Conservation (phyloP, 495 filamentous ascomycete species). For the Penicillium waksmanii region DNA sequence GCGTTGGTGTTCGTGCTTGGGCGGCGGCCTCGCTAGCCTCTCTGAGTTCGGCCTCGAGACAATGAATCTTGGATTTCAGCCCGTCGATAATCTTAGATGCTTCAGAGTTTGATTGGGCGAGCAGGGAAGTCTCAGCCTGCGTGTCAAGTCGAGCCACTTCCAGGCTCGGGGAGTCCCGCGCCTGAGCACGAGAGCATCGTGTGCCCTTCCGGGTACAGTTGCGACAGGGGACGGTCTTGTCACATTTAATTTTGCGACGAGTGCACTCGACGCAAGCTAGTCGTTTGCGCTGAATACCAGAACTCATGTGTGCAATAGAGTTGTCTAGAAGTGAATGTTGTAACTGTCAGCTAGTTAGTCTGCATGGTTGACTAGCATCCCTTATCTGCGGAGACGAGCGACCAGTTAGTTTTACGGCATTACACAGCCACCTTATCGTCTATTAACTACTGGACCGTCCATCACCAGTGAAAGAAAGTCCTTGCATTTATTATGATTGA, state of each 20-base stretch:
- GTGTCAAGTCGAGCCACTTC: constrained; percentile 9
- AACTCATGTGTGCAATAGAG: constrained; percentile 13
- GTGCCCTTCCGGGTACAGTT: constrained; percentile 29
- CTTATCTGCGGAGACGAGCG: constrained; percentile 18
- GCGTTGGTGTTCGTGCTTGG: background rate
- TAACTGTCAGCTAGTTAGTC: background rate
- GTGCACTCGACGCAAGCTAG: constrained; percentile 35
- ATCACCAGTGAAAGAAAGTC: no score
- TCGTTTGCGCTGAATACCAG: constrained; percentile 25
- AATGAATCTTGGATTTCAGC: constrained; percentile 24
- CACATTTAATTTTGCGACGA: constrained; percentile 33
- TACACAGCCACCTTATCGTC: constrained; percentile 1
- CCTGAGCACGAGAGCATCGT: constrained; percentile 20
- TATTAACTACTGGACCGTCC: background rate
- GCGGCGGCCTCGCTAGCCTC: constrained; percentile 14
- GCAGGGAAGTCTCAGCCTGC: background rate
- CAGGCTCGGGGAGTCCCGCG: constrained; percentile 21
- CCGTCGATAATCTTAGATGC: constrained; percentile 17
- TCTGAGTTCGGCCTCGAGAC: constrained; percentile 20
- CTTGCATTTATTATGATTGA: no score
- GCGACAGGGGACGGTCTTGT: constrained; percentile 34
- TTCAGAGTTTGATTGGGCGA: constrained; percentile 12
- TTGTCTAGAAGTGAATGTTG: background rate
- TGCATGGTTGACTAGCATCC: background rate
- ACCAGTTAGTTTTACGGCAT: constrained; percentile 11